Base-by-base conservation (phyloP, 345 rosid genomes). In the Citrus glauca region DNA sequence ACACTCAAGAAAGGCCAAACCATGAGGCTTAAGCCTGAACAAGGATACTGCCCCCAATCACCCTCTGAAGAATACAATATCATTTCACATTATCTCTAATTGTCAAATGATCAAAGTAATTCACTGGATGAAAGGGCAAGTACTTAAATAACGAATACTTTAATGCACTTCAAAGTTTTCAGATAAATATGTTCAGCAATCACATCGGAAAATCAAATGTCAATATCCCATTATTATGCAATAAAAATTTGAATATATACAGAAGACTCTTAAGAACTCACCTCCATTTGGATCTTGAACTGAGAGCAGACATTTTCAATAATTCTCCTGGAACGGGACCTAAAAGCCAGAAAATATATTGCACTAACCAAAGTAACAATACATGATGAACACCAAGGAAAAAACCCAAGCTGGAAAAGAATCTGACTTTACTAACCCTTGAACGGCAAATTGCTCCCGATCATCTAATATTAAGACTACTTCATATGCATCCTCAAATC, bases 381-480 rank as follows among this genome's bases (percentile, higher is more conserved):
- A 57, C 66, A 59, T 6, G 33, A 57, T 19, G 59, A 72, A 72
- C 66, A 59, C 22, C 61, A 50, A 72, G 59, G 25, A 76, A n/a
- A 35, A 50, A 53, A 53, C 17, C 57, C 57, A 5, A 53, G 72
- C 48, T n/a, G 14, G 77, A n/a, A 32, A 79, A 63, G 61, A 64
- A 76, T 33, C 68, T 56, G 62, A 71, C 85, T 71, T 56, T 28
- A 87, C 93, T 74, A 68, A 94, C 97, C 98, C 91, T 42, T 80
- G 90, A 75, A 75, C 67, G 32, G 91, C 88, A 86, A 91, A 94
- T 66, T 94, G 92, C 88, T 94, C 97, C 61, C 94, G 83, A 71
- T 92, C 95, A 87, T 95, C 98, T 80, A 95, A 76, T 78, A 94
- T 89, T 81, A 94, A 80, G 69, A 91, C 79, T 55, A 93, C 92